Conservation (phyloP, 805 yeast species). For the Scheffersomyces ergatensis region DNA sequence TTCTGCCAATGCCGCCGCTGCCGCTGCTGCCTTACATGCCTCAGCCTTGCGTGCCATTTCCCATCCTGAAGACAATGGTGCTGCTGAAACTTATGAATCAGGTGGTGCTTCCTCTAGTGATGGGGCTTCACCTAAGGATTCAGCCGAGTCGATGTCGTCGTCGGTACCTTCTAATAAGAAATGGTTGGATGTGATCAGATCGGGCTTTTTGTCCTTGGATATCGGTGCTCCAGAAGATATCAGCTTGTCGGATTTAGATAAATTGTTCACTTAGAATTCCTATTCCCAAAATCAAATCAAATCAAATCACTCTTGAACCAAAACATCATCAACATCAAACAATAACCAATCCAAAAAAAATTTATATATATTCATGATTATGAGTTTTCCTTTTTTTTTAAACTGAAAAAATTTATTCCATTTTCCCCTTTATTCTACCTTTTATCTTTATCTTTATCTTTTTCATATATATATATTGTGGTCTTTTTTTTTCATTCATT, state of each 20-base stretch:
- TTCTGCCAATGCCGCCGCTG: constrained; percentile 65
- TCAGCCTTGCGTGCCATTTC: constrained; percentile 57
- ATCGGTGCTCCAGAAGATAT: constrained; percentile 78
- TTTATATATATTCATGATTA: too few species aligned
- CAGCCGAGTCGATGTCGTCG: constrained; percentile 10
- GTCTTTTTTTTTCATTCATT: too few species aligned
- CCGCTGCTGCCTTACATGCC: constrained; percentile 72
- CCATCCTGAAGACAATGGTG: constrained; percentile 13
- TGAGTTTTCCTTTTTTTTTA: too few species aligned
- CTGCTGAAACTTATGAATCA: constrained; percentile 25
- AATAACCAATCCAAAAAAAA: background rate
- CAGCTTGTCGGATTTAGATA: constrained; percentile 62
- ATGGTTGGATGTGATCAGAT: constrained; percentile 73
- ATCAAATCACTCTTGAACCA: too few species aligned
- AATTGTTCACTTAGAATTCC: constrained; percentile 31
- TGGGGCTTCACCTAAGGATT: constrained; percentile 9
- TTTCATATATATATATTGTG: too few species aligned
- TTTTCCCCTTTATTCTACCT: too few species aligned
- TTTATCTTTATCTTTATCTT: too few species aligned
- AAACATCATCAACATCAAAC: too few species aligned
- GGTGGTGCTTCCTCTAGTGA: constrained; percentile 7
- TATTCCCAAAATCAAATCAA: background rate
- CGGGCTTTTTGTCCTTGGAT: constrained; percentile 76
- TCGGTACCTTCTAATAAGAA: constrained; percentile 40
- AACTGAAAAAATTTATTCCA: too few species aligned